phyloP scores from a whole-genome alignment of 2,329 filamentous ascomycete genomes.

The Raffaelea deltoideospora region DNA sequence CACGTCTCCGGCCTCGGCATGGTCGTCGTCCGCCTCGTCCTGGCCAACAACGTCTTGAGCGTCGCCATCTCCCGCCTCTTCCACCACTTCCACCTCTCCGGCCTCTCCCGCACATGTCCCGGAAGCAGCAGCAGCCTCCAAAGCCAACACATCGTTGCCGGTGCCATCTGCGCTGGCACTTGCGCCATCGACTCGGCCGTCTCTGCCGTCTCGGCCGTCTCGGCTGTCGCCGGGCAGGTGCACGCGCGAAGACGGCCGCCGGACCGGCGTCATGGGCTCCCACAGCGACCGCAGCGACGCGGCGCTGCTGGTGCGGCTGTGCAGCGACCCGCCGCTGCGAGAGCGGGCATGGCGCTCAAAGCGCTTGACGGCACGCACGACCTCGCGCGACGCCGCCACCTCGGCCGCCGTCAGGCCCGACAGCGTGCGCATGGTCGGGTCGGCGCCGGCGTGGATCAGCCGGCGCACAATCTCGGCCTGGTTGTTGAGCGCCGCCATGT shows the following conservation, averaged over 20 bases:
- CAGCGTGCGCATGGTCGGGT: conserved; percentile 53
- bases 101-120: too few species aligned
- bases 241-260: background rate
- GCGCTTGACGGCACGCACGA: conserved; percentile 47
- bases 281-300: conserved; percentile 53
- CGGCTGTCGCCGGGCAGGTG: background rate
- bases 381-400: conserved; percentile 49
- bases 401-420: conserved; percentile 58
- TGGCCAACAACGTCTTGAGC: background rate
- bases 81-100: too few species aligned
- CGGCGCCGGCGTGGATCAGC: conserved; percentile 57
- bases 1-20: conserved; percentile 2
- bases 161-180: background rate
- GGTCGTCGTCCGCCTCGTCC: background rate
- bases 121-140: too few species aligned
- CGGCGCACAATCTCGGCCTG: conserved; percentile 62
- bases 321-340: conserved; percentile 46
- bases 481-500: conserved; percentile 64
- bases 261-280: conserved; percentile 27
- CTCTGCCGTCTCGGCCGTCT: background rate
- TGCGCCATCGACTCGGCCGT: background rate
- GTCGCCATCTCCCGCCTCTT: too few species aligned
- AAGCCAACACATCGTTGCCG: background rate
- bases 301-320: conserved; percentile 49
- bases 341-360: conserved; percentile 49